These are phyloP conservation scores for Dendrobium chrysotoxum DNA, from an alignment of 106 monocot genomes.

Conservation along the genomic window DNA sequence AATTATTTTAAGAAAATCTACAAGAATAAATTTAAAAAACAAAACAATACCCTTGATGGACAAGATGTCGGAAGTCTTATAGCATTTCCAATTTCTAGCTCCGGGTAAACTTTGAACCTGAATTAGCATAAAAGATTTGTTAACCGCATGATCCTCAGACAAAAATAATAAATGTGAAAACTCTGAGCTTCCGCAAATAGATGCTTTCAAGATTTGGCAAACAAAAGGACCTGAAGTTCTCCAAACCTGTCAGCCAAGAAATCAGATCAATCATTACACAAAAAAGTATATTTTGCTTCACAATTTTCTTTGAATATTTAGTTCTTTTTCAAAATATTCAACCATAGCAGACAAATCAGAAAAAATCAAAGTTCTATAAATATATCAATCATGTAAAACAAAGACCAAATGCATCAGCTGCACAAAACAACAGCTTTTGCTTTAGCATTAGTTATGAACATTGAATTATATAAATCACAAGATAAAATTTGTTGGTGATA, in stretches of 20 bases:
- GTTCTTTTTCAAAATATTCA: background rate
- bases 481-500: too few relatives aligned
- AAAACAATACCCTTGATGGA: constrained; percentile 56
- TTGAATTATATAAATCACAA: too few relatives aligned
- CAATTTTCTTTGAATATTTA: background rate
- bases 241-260: background rate
- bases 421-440: too few relatives aligned
- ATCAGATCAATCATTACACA: background rate
- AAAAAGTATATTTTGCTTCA: background rate
- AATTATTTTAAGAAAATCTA: background rate
- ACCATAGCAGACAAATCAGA: too few relatives aligned
- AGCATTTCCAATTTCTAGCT: constrained; percentile 80
- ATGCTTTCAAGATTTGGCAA: background rate
- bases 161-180: constrained; percentile 1
- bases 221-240: background rate
- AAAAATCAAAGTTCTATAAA: too few relatives aligned
- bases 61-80: constrained; percentile 73
- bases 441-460: too few relatives aligned
- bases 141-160: background rate
- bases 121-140: constrained; percentile 1
- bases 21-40: background rate
- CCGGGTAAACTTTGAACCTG: constrained; percentile 90
- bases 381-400: too few relatives aligned
- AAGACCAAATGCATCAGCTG: too few relatives aligned
- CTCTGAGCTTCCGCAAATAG: background rate